Evolutionary conservation across 805 yeast genomes (phyloP), one percentile per base, ranked within the genome.

Genomic region (Teunomyces pallodes): DNA sequence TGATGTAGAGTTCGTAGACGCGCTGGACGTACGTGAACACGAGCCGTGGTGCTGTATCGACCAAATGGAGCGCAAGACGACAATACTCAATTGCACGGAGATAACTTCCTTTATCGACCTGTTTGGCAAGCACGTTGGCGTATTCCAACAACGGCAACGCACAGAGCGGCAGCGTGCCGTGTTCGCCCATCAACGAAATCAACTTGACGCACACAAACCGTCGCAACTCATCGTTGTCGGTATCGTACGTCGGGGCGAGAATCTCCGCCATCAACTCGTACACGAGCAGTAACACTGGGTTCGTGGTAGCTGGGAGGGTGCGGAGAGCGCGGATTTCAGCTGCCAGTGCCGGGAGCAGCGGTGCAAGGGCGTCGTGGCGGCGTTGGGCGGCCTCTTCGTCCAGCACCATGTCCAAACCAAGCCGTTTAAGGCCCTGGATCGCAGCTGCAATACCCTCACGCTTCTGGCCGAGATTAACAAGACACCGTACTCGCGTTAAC

Each of bases 191-290:
- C 29, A 72, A 55, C 8, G 60, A 46, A 0, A 76, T 62, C 4
- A 69, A 54, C 36, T 67, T 66, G 4, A 65, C 63, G 5, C 68
- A 60, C 6, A 76, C 46, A 4, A 70, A 61, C 30, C 61, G 50
- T 4, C 69, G 53, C 5, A 76, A 59, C 13, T 55, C 49, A 2
- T 58, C 43, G 28, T 64, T 58, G 0, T 62, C 62, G 5, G 61
- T 43, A 7, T 60, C 50, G 39, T 69, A 60, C 0, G 71, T 57
- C 0, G 75, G 71, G 9, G 65, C 54, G 4, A 76, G 56, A 27
- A 78, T 48, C 28, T 70, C 75, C 40, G 69, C 54, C 12, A 77
- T 62, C 24, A 78, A 59, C 47, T 76, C 77, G 28, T 72, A 76
- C 1, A 69, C 61, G 20, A 75, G 54, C 4, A 59, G 41, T 2